phyloP scores from a whole-genome alignment of 2,329 filamentous ascomycete species.

The Capronia americana region DNA sequence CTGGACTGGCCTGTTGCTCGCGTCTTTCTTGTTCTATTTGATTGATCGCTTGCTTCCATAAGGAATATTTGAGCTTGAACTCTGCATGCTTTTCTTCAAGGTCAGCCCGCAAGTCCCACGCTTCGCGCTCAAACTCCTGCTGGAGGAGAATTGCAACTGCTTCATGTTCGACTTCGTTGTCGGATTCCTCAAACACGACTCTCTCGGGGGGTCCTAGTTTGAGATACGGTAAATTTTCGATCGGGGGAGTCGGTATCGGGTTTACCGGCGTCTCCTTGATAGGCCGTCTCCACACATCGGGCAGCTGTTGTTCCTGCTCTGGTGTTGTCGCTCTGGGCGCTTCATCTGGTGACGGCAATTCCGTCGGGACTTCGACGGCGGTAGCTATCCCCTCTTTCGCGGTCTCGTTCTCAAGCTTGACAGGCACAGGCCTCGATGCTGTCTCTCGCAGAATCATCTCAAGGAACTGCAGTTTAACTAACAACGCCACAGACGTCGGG shows the following conservation, averaged over 20 bases:
- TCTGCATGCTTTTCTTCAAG: conserved; percentile 50
- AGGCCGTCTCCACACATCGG: conserved; percentile 36
- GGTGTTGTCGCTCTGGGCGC: conserved; percentile 39
- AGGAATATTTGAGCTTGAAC: conserved; percentile 52
- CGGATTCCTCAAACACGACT: conserved; percentile 53
- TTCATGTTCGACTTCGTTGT: conserved; percentile 51
- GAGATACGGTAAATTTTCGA: conserved; percentile 56
- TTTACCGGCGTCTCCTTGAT: conserved; percentile 37
- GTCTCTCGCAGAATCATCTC: conserved; percentile 50
- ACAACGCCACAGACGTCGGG: conserved; percentile 48
- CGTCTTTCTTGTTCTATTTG: conserved; percentile 52
- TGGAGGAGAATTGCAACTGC: conserved; percentile 49
- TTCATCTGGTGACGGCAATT: conserved; percentile 36
- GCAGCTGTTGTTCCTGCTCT: conserved; percentile 24
- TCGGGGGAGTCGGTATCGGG: conserved; percentile 44
- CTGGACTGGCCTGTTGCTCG: conserved; percentile 47
- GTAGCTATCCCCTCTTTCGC: conserved; percentile 49
- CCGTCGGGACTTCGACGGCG: conserved; percentile 37
- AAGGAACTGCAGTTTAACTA: conserved; percentile 53
- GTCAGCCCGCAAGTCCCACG: conserved; percentile 48
- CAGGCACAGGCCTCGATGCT: conserved; percentile 29
- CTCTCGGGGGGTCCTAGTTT: conserved; percentile 51
- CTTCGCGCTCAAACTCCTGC: conserved; percentile 47
- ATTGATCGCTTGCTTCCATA: conserved; percentile 53
- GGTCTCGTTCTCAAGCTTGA: conserved; percentile 50